phyloP scores from a whole-genome alignment of 257 asterid species.

The Scutellaria galericulata region DNA sequence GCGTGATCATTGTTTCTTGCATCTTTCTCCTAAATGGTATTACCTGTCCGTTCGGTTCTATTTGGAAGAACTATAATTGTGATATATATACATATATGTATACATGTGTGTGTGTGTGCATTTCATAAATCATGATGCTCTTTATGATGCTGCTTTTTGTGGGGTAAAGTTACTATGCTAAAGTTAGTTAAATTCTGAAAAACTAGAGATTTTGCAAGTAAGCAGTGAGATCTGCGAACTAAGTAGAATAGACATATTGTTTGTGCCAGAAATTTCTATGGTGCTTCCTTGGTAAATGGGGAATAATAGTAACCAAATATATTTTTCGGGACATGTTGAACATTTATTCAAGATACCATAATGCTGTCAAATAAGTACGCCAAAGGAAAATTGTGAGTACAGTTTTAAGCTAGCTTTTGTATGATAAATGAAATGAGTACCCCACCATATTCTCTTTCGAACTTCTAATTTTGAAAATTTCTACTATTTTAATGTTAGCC shows the following conservation, averaged over 20 bases:
- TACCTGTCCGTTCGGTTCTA: background rate
- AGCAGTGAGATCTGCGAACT: slow-evolving; percentile 24
- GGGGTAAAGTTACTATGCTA: slow-evolving; percentile 1
- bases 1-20: slow-evolving; percentile 17
- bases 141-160: slow-evolving; percentile 17
- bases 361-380: background rate
- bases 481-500: background rate
- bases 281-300: slow-evolving; percentile 10
- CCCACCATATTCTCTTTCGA: background rate
- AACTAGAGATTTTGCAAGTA: slow-evolving; percentile 14
- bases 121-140: slow-evolving; percentile 17
- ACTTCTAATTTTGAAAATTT: background rate
- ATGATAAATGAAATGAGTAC: background rate
- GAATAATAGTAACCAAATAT: slow-evolving; percentile 4
- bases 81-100: background rate
- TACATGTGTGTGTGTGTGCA: background rate
- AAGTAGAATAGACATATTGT: slow-evolving; percentile 25
- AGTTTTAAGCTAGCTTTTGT: background rate
- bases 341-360: background rate
- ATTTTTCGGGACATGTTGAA: background rate
- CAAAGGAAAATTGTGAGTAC: background rate
- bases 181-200: slow-evolving; percentile 12
- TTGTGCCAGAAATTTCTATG: background rate
- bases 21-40: background rate
- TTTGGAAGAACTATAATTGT: slow-evolving; percentile 9